Percentiles rank a stretch among this genome's conserved stretches.
Conservation (phyloP, 2,329 filamentous ascomycete genomes). For the Tolypocladium tropicale region DNA sequence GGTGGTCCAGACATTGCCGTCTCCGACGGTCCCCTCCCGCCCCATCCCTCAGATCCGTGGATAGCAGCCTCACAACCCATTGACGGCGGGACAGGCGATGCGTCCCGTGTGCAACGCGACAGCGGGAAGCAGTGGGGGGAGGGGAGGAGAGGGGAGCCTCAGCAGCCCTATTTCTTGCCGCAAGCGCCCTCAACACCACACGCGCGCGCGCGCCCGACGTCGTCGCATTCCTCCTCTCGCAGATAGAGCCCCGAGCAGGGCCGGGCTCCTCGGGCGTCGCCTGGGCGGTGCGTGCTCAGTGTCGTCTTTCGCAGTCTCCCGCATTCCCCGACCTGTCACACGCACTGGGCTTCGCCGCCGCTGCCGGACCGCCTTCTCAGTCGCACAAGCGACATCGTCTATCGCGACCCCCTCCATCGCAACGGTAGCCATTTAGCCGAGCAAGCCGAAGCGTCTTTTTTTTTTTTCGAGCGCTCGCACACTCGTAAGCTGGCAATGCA, state of each 20-base stretch:
- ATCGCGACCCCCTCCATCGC: neutral
- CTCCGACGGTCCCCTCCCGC: slow-evolving; percentile 2
- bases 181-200: neutral
- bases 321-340: too few species aligned
- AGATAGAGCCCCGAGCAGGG: neutral
- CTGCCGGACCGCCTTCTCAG: neutral
- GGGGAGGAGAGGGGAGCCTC: neutral
- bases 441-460: neutral
- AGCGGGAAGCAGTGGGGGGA: neutral
- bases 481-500: too few species aligned
- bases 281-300: neutral
- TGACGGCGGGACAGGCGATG: neutral
- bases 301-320: neutral
- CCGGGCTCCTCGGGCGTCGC: neutral
- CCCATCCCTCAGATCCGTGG: slow-evolving; percentile 5
- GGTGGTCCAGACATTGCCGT: slow-evolving; percentile 8
- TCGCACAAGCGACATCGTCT: neutral
- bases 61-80: slow-evolving; percentile 4
- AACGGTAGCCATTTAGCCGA: neutral
- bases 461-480: too few species aligned
- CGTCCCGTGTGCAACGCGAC: neutral
- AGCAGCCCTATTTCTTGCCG: neutral
- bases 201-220: too few species aligned
- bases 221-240: neutral
- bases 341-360: neutral